Evolutionary conservation across 164 flowering plant genomes (phyloP), one percentile per base, ranked within the genome.

Genomic region (Aristolochia contorta): DNA sequence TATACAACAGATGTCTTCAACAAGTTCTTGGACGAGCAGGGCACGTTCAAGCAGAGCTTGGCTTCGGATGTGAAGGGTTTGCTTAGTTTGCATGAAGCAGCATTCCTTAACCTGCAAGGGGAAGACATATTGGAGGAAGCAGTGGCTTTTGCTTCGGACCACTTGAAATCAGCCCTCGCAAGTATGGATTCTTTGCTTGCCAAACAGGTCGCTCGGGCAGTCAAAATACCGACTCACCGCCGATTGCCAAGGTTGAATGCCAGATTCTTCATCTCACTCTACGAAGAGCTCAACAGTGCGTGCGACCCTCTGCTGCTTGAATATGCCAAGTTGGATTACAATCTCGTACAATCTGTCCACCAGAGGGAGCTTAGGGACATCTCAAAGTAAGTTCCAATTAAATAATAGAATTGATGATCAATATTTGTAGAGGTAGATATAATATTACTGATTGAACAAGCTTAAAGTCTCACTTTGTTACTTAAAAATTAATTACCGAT

Each of bases 91-190:
- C 46, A 58, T 43, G 60, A 58, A 45, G 60, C 60, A 6, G 60
- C 49, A 43, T 45, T 19, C 24, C 32, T 32, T 10, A 25, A 46
- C 30, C 22, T 21, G 22, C 50, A 58, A 21, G 60, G 50, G 46
- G 60, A 58, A 43, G 60, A 58, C 23, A 58, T 19, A 58, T 45
- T 58, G 15, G 60, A 57, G 22, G 57, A 54, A 54, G 57, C 57
- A 10, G 16, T 54, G 23, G 32, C 33, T 54, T 54, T 54, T 33
- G 20, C 30, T 54, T 21, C 30, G 1, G 27, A 54, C 33, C 23
- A 54, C 27, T 25, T 54, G 19, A 49, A 20, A 49, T 49, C 22
- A 0, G 22, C 22, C 20, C 19, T 49, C 7, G 0, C 53, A 18
- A 49, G 15, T 16, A 18, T 49, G 20, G 22, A 20, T 5, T 19